Evolutionary conservation across 768 basidiomycete genomes (phyloP).

Genomic region (Russula earlei): DNA sequence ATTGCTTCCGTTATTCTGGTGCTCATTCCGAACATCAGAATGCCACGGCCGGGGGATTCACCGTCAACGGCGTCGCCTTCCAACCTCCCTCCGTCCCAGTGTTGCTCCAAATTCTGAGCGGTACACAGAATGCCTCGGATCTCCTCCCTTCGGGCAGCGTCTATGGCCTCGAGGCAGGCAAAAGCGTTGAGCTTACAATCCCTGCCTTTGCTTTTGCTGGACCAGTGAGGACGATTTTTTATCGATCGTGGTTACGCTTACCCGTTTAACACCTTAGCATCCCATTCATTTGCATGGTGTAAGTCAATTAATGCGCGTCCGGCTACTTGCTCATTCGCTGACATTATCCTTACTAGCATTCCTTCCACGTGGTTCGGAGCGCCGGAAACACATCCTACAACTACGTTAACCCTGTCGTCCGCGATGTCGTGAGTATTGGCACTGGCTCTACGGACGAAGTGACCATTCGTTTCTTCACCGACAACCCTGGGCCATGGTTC

Average conservation of each 20-base stretch:
- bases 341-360: constrained; percentile 9
- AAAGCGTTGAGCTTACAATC: constrained; percentile 40
- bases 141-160: constrained; percentile 43
- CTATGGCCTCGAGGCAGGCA: constrained; percentile 38
- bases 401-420: constrained; percentile 32
- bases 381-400: constrained; percentile 18
- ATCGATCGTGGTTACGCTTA: neutral
- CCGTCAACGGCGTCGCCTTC: constrained; percentile 31
- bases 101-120: constrained; percentile 51
- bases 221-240: constrained; percentile 9
- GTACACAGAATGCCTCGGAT: constrained; percentile 36
- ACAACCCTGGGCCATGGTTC: constrained; percentile 26
- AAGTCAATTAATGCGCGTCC: neutral
- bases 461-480: constrained; percentile 25
- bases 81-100: constrained; percentile 39
- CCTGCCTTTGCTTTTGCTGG: constrained; percentile 33
- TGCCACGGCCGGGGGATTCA: neutral
- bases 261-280: neutral
- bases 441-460: constrained; percentile 4
- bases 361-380: constrained; percentile 20
- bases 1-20: neutral
- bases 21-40: neutral
- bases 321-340: neutral
- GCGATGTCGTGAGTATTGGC: constrained; percentile 34
- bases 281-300: constrained; percentile 15